These are phyloP conservation scores for Annulohypoxylon bovei DNA, from an alignment of 495 filamentous ascomycete species.

Conservation along the genomic window DNA sequence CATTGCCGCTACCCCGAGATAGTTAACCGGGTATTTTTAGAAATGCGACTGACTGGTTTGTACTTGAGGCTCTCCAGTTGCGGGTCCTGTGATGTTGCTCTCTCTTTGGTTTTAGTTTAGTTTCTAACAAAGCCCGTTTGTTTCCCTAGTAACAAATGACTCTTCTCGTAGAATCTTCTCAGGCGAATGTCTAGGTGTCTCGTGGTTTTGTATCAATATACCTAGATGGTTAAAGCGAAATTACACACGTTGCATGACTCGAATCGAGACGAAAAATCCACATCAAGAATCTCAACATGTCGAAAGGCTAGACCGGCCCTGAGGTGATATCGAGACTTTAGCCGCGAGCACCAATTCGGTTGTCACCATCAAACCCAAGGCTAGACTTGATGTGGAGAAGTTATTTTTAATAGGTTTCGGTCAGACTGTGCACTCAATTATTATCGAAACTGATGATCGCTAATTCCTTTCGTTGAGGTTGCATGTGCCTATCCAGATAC, in stretches of 20 bases:
- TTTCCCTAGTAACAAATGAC: background rate
- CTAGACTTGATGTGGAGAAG: conserved; percentile 14
- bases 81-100: background rate
- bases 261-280: conserved; percentile 15
- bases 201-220: background rate
- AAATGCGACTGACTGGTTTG: background rate
- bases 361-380: conserved; percentile 17
- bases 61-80: conserved; percentile 13
- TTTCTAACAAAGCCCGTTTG: background rate
- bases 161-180: background rate
- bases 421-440: background rate
- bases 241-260: background rate
- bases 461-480: too few relatives aligned
- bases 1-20: conserved; percentile 40
- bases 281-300: background rate
- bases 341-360: conserved; percentile 25
- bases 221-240: background rate
- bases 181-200: background rate
- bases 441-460: too few relatives aligned
- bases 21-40: conserved; percentile 35
- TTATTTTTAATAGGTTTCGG: conserved; percentile 1
- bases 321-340: conserved; percentile 41
- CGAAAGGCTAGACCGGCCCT: conserved; percentile 20
- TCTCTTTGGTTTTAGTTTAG: background rate
- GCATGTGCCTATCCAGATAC: too few relatives aligned